These are phyloP conservation scores for Giardia duodenalis DNA, from an alignment of 208 protist genomes.

Conservation along the genomic window DNA sequence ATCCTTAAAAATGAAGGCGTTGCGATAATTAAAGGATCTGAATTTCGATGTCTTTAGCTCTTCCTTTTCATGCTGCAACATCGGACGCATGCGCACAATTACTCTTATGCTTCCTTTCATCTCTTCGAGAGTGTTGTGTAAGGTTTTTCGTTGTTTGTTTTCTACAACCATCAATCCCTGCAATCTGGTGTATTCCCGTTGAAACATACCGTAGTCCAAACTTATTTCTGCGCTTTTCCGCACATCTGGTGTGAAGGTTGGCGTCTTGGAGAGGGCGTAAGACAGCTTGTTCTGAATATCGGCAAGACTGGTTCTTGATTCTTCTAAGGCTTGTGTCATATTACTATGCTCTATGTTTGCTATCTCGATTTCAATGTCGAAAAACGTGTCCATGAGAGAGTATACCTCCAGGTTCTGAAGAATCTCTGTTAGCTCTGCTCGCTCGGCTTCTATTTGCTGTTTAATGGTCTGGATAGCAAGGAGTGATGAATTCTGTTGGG, in stretches of 20 bases:
- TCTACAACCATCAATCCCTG: not conserved
- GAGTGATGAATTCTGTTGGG: not conserved
- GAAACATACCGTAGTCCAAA: not conserved
- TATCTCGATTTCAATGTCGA: not conserved
- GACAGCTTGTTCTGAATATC: not conserved
- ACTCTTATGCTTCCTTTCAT: slow-evolving; percentile 65
- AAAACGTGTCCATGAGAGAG: not conserved
- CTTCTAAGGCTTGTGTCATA: not conserved
- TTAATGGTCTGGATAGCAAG: not conserved
- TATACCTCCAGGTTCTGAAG: not conserved
- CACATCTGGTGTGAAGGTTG: not conserved
- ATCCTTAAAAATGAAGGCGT: slow-evolving; percentile 2
- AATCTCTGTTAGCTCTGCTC: not conserved
- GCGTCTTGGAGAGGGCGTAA: not conserved
- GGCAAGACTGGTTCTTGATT: not conserved
- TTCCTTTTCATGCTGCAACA: slow-evolving; percentile 7
- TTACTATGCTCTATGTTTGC: not conserved
- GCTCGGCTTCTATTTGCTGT: not conserved
- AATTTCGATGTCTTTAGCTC: not conserved
- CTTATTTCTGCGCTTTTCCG: not conserved
- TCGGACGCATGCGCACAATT: slow-evolving; percentile 56
- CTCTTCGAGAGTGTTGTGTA: slow-evolving; percentile 57
- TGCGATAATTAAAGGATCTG: not conserved
- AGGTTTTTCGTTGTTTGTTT: slow-evolving; percentile 33
- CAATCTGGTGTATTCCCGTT: not conserved